phyloP scores from a whole-genome alignment of 345 rosid genomes.

The Linum tenue region DNA sequence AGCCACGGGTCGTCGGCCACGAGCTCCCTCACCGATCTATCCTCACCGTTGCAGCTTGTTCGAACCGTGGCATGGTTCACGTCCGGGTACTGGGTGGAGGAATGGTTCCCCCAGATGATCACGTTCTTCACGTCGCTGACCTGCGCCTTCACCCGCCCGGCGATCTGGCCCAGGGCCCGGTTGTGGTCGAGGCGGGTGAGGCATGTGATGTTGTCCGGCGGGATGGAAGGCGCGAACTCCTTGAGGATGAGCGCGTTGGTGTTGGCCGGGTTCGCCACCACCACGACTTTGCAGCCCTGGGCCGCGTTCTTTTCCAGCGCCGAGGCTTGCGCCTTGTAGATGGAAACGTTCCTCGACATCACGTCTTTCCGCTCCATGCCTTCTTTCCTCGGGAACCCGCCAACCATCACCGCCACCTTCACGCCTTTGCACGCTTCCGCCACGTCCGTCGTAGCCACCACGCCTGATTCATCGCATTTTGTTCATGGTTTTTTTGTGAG shows the following conservation, averaged over 20 bases:
- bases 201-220: slow-evolving; percentile 67
- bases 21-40: slow-evolving; percentile 37
- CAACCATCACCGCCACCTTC: slow-evolving; percentile 60
- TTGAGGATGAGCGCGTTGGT: slow-evolving; percentile 73
- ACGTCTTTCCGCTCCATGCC: slow-evolving; percentile 80
- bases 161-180: slow-evolving; percentile 62
- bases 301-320: slow-evolving; percentile 70
- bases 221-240: slow-evolving; percentile 79
- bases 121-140: slow-evolving; percentile 60
- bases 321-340: slow-evolving; percentile 80
- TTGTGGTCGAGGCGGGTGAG: slow-evolving; percentile 78
- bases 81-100: slow-evolving; percentile 89
- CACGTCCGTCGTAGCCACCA: slow-evolving; percentile 61
- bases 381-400: slow-evolving; percentile 55
- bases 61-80: slow-evolving; percentile 52
- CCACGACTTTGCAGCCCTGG: slow-evolving; percentile 62
- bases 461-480: slow-evolving; percentile 21
- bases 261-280: slow-evolving; percentile 85
- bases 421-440: slow-evolving; percentile 63
- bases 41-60: slow-evolving; percentile 21
- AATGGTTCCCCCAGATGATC: slow-evolving; percentile 83
- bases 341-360: slow-evolving; percentile 53
- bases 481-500: too few species aligned
- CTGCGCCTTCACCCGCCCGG: slow-evolving; percentile 47
- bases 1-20: slow-evolving; percentile 56